Percentiles rank a stretch among this genome's conserved stretches.
These are phyloP conservation scores for Mucor velutinosus DNA, from an alignment of 371 early-diverging fungal species.

Conservation along the genomic window DNA sequence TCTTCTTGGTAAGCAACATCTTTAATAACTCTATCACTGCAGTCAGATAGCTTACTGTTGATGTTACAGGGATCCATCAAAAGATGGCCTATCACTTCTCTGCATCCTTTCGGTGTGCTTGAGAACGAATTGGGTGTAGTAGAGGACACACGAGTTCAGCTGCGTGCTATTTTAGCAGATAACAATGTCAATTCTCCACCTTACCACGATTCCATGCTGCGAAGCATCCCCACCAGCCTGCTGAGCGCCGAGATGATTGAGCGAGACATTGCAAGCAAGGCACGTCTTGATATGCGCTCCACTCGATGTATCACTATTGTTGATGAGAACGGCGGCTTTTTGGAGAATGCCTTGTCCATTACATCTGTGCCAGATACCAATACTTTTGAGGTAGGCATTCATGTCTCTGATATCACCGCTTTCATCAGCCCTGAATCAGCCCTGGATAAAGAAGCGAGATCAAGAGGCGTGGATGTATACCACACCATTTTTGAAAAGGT, in stretches of 20 bases:
- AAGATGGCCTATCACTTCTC: slow-evolving; percentile 71
- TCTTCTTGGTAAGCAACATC: slow-evolving; percentile 50
- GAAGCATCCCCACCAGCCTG: slow-evolving; percentile 37
- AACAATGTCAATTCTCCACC: slow-evolving; percentile 52
- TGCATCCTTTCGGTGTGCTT: slow-evolving; percentile 76
- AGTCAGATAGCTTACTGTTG: neutral
- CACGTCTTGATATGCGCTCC: slow-evolving; percentile 66
- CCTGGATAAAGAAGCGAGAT: slow-evolving; percentile 89
- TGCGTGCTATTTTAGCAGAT: slow-evolving; percentile 70
- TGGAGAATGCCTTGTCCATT: slow-evolving; percentile 14
- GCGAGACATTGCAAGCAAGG: slow-evolving; percentile 55
- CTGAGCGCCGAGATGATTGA: slow-evolving; percentile 39
- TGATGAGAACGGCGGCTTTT: slow-evolving; percentile 11
- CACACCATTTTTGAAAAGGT: slow-evolving; percentile 74
- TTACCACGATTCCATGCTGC: slow-evolving; percentile 60
- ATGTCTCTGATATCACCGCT: slow-evolving; percentile 97
- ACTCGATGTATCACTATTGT: slow-evolving; percentile 57
- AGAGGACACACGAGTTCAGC: slow-evolving; percentile 66
- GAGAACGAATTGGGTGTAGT: slow-evolving; percentile 66
- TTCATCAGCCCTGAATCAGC: slow-evolving; percentile 88
- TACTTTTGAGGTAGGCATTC: slow-evolving; percentile 78
- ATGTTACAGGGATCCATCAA: slow-evolving; percentile 57
- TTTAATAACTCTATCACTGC: neutral
- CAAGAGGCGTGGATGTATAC: slow-evolving; percentile 92
- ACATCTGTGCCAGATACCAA: neutral